phyloP scores from a whole-genome alignment of 768 basidiomycete species.

The Phanerochaete sordida region DNA sequence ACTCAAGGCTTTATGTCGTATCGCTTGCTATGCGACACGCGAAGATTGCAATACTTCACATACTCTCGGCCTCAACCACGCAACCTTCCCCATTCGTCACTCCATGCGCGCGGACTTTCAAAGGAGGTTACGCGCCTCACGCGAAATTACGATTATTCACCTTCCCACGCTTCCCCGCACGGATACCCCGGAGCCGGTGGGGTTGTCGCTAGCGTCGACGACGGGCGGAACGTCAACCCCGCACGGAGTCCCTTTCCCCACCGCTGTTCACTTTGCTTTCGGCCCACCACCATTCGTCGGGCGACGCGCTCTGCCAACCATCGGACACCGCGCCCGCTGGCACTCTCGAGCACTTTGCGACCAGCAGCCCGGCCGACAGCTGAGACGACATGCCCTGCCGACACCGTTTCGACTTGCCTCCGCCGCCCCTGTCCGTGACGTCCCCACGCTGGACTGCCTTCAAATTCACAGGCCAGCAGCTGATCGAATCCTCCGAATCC shows the following conservation, averaged over 20 bases:
- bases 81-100: no score
- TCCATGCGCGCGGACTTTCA: no score
- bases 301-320: neutral
- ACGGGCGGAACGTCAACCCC: neutral
- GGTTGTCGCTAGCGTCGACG: neutral
- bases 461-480: neutral
- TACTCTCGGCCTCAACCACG: no score
- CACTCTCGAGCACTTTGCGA: neutral
- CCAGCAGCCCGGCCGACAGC: neutral
- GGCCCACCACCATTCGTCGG: neutral
- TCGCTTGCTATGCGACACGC: no score
- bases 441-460: neutral
- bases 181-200: no score
- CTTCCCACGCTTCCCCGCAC: no score
- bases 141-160: no score
- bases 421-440: neutral
- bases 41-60: no score
- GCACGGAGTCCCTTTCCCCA: neutral
- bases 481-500: neutral
- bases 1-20: no score
- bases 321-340: neutral
- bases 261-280: neutral
- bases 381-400: neutral
- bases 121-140: no score
- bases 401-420: neutral